Base-by-base conservation (phyloP, 768 basidiomycete species). In the Trametes maxima region DNA sequence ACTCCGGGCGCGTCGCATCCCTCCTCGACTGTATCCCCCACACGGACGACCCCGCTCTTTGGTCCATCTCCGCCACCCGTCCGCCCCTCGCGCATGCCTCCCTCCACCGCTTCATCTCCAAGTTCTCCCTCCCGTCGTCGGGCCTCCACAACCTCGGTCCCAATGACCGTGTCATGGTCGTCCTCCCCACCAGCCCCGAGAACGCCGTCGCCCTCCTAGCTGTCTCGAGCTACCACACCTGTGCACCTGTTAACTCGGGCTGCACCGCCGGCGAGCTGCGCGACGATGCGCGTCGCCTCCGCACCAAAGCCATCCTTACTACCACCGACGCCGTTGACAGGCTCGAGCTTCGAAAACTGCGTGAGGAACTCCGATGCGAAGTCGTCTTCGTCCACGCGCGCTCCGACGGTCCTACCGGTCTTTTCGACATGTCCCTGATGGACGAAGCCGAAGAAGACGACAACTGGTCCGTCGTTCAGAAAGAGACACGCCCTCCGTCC, bases 111-210 rank as follows among this genome's bases (percentile, higher is more conserved):
- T 80, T 80, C 65, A 68, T 82, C 39, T 66, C 73, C 21, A 69
- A 67, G 49, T 82, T 82, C 65, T 67, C 62, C 17, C 69, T 81
- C 19, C 80, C 80, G 1, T 70, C 72, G 60, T 74, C 76, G 0
- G 58, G 65, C 14, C 61, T 68, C 12, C 70, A 69, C 24, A 42
- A 55, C 21, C 67, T 80, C 3, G 75, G 74, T 8, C 76, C 73
- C 12, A 82, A 80, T 66, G 79, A 81, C 69, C 75, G 81, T 12
- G 73, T 82, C 57, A 78, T 82, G 72, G 68, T 80, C 54, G 76
- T 73, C 3, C 70, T 81, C 5, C 79, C 79, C 8, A 77, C 79
- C 12, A 79, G 79, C 8, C 78, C 79, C 19, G 77, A 79, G 63
- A 80, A 79, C 51, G 81, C 79, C 0, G 66, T 81, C 11, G 80